These are phyloP conservation scores for Dioszegia hungarica DNA, from an alignment of 768 basidiomycete genomes.

Conservation along the genomic window DNA sequence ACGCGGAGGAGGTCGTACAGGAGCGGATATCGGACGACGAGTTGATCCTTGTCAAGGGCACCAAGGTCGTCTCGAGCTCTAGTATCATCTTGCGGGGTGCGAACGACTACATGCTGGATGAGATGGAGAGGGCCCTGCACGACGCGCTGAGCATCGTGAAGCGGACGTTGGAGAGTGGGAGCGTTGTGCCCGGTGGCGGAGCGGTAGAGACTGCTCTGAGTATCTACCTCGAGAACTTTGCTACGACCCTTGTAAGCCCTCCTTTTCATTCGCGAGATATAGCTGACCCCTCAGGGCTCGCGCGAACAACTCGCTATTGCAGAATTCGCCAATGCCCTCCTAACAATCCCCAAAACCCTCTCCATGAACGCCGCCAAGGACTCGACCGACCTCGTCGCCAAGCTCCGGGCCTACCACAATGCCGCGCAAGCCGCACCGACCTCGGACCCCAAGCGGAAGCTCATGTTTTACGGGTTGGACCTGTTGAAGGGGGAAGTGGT, in stretches of 20 bases:
- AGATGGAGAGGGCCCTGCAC: conserved; percentile 96
- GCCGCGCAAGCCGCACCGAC: conserved; percentile 86
- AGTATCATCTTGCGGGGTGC: conserved; percentile 93
- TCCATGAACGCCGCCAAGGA: conserved; percentile 98
- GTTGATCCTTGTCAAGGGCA: conserved; percentile 93
- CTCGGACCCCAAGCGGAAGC: conserved; percentile 83
- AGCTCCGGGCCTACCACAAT: conserved; percentile 93
- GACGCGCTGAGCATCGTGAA: conserved; percentile 94
- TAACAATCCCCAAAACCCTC: conserved; percentile 93
- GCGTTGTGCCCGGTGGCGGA: conserved; percentile 94
- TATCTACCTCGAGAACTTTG: conserved; percentile 98
- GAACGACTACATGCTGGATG: conserved; percentile 98
- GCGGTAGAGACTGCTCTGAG: conserved; percentile 95
- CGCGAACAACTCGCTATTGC: conserved; percentile 97
- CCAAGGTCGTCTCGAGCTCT: conserved; percentile 87
- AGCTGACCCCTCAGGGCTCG: conserved; percentile 64
- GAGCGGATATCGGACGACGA: conserved; percentile 98
- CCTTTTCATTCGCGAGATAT: not conserved
- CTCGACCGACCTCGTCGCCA: conserved; percentile 93
- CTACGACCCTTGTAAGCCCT: conserved; percentile 78
- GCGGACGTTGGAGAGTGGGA: conserved; percentile 89
- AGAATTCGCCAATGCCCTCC: conserved; percentile 89
- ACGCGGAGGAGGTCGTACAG: conserved; percentile 91
- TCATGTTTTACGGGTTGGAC: conserved; percentile 91
- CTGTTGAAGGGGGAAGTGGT: conserved; percentile 88